Base-by-base conservation (phyloP, 1,139 yeast species). In the Yamadazyma atlantica region DNA sequence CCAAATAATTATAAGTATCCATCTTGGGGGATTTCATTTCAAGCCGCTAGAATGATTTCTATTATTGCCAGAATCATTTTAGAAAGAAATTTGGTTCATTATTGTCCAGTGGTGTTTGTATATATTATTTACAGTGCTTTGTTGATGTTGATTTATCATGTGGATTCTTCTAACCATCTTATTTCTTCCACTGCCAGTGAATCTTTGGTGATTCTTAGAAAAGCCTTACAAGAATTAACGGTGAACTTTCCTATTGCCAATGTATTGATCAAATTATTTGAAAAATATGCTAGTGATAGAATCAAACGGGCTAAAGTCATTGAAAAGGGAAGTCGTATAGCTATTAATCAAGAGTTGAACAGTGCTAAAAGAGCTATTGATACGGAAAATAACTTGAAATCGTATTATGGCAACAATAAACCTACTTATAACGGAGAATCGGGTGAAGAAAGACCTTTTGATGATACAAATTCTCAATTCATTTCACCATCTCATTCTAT, bases 21-120 rank as follows among this genome's bases (percentile, higher is more conserved):
- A 1, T 80, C 88, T 6, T 82, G 92, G 85, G 89, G 92, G 11
- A 85, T 86, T 44, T 84, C 90, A 2, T 85, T 85, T 66, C 90
- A 85, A 57, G 88, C 95, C 0, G 88, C 94, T 1, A 79, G 87
- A 53, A 83, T 84, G 84, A 82, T 85, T 45, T 78, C 85, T 5
- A 70, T 80, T 42, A 82, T 85, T 38, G 66, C 80, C 33, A 83
- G 82, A 41, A 79, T 78, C 42, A 52, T 85, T 44, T 59, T 75
- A 26, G 77, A 75, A 33, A 69, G 74, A 35, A 72, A 75, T 41
- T 76, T 78, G 50, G 55, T 81, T 41, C 63, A 64, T 43, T 72
- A 73, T 51, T 69, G 81, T 54, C 83, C 85, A 19, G 78, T 81
- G 18, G 69, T 70, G 62, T 69, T 67, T 46, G 73, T 71, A n/a